Percentiles rank a stretch among this genome's conserved stretches.
Conservation (phyloP, 768 basidiomycete species). For the Termitomyces sp. region DNA sequence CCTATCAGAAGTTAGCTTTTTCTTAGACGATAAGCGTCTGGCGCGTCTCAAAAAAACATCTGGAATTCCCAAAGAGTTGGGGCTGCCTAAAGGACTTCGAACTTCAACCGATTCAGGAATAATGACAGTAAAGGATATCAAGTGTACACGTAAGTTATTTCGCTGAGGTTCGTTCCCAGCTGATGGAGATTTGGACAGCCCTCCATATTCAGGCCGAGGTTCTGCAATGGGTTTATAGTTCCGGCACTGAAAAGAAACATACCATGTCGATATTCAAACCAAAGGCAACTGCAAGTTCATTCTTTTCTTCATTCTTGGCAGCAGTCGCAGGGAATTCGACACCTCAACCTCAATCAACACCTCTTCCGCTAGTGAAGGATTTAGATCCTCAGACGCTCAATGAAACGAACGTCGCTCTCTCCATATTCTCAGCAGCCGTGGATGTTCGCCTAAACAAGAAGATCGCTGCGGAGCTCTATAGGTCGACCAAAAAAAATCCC, state of each 20-base stretch:
- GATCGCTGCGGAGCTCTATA: constrained; percentile 64
- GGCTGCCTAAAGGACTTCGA: constrained; percentile 52
- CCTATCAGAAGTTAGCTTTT: constrained; percentile 72
- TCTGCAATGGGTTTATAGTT: constrained; percentile 72
- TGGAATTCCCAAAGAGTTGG: constrained; percentile 44
- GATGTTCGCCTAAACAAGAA: constrained; percentile 62
- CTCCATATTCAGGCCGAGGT: constrained; percentile 77
- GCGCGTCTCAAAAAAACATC: constrained; percentile 59
- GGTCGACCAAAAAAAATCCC: constrained; percentile 94
- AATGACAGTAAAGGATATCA: constrained; percentile 67
- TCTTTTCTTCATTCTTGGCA: constrained; percentile 44
- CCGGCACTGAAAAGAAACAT: constrained; percentile 56
- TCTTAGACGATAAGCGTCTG: constrained; percentile 73
- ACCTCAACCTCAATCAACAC: constrained; percentile 29
- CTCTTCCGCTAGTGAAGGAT: constrained; percentile 25
- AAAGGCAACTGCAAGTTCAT: constrained; percentile 29
- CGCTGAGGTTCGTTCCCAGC: constrained; percentile 1
- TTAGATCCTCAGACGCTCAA: constrained; percentile 33
- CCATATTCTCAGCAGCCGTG: constrained; percentile 63
- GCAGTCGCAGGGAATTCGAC: constrained; percentile 29
- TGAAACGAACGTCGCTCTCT: constrained; percentile 52
- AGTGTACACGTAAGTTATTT: constrained; percentile 48
- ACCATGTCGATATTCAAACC: constrained; percentile 24
- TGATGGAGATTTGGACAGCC: constrained; percentile 30
- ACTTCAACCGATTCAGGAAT: constrained; percentile 48